These are phyloP conservation scores for Tolypocladium paradoxum DNA, from an alignment of 2,329 filamentous ascomycete species.

Conservation along the genomic window DNA sequence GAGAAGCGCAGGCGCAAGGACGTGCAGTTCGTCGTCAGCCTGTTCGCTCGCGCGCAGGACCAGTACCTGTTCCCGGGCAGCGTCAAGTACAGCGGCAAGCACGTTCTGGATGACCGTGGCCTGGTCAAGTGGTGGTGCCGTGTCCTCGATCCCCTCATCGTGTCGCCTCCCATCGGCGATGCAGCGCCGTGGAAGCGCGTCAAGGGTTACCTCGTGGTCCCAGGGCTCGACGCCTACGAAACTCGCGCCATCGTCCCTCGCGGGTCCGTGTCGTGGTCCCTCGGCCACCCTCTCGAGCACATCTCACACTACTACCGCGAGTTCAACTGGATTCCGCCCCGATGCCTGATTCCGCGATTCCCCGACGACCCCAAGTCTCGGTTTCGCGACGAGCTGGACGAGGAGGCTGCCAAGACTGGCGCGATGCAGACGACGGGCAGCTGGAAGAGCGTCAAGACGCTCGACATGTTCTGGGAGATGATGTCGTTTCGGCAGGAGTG, in stretches of 20 bases:
- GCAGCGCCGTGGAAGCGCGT: conserved; percentile 30
- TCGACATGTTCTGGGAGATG: conserved; percentile 97
- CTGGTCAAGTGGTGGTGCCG: conserved; percentile 95
- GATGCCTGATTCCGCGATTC: conserved; percentile 80
- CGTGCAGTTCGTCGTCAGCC: conserved; percentile 65
- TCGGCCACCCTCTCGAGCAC: conserved; percentile 58
- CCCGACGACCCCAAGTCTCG: conserved; percentile 93
- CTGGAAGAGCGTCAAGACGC: conserved; percentile 73
- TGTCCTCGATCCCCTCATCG: conserved; percentile 67
- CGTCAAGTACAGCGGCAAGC: conserved; percentile 72
- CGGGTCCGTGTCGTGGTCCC: conserved; percentile 49
- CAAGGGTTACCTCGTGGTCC: conserved; percentile 78
- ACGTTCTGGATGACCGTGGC: conserved; percentile 82
- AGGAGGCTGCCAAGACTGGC: conserved; percentile 55
- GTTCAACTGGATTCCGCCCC: conserved; percentile 53
- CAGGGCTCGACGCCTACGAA: conserved; percentile 74
- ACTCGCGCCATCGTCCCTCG: conserved; percentile 68
- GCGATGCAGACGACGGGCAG: conserved; percentile 47
- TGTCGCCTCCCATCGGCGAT: conserved; percentile 26
- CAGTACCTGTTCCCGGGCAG: conserved; percentile 95
- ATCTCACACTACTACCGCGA: conserved; percentile 53
- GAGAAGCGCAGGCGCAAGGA: conserved; percentile 52
- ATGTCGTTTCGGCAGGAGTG: conserved; percentile 97
- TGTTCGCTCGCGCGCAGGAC: conserved; percentile 84
- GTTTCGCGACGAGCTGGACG: conserved; percentile 80